Percentiles rank a stretch among this genome's conserved stretches.
Evolutionary conservation across 2,329 filamentous ascomycete species (phyloP).

Genomic region (Cordyceps cicadae): DNA sequence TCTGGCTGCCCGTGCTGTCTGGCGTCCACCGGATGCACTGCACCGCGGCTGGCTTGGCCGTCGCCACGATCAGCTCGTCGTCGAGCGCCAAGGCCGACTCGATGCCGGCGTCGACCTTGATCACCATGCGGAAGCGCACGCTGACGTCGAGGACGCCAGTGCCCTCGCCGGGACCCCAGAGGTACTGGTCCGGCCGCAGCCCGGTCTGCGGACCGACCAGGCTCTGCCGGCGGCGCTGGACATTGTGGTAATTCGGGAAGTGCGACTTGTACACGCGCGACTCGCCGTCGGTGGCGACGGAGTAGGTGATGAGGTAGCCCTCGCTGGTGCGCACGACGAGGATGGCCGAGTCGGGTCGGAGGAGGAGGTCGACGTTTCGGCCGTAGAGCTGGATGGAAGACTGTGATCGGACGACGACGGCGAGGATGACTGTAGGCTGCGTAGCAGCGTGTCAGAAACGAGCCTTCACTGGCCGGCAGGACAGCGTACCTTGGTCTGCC

Average conservation of each 20-base stretch:
- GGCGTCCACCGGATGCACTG: constrained; percentile 95
- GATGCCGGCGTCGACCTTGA: constrained; percentile 95
- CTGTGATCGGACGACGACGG: constrained; percentile 72
- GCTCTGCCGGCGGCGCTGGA: constrained; percentile 53
- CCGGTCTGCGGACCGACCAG: constrained; percentile 50
- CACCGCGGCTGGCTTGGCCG: constrained; percentile 82
- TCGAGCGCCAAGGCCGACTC: constrained; percentile 80
- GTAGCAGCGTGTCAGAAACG: constrained; percentile 17
- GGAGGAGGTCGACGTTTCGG: constrained; percentile 70
- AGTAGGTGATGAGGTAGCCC: constrained; percentile 91
- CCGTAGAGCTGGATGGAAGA: constrained; percentile 78
- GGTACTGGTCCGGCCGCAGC: constrained; percentile 50
- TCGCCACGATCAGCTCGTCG: constrained; percentile 87
- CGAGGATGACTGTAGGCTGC: constrained; percentile 81
- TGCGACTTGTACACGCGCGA: constrained; percentile 78
- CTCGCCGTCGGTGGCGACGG: constrained; percentile 73
- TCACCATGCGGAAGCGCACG: constrained; percentile 91
- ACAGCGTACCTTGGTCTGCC: constrained; percentile 77
- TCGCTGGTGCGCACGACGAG: constrained; percentile 79
- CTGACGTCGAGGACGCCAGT: constrained; percentile 77
- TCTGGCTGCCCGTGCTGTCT: constrained; percentile 73
- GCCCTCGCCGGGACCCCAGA: constrained; percentile 74
- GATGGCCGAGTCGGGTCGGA: constrained; percentile 86
- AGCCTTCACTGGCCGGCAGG: background rate
- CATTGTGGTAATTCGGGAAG: constrained; percentile 60